Percentiles rank a stretch among this genome's conserved stretches.
Evolutionary conservation across 139 green algal genomes (phyloP).

Genomic region (Pseudopediastrum boryanum): DNA sequence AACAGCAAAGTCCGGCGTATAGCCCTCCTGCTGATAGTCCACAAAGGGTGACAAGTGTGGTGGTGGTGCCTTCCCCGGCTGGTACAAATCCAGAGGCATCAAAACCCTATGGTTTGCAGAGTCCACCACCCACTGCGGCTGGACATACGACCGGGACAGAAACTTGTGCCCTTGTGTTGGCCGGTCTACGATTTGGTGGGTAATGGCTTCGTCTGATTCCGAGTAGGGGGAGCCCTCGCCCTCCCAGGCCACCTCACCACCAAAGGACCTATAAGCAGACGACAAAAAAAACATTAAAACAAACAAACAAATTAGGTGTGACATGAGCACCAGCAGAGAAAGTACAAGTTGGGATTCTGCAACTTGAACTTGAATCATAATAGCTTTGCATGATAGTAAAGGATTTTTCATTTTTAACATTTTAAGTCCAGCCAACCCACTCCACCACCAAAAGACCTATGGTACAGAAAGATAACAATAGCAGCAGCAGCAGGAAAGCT

Average conservation of each 20-base stretch:
- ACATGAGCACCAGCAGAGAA: no score
- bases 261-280: slow-evolving; percentile 81
- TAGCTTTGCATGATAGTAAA: no score
- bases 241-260: slow-evolving; percentile 88
- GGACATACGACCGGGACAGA: slow-evolving; percentile 89
- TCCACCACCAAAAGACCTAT: no score
- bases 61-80: slow-evolving; percentile 77
- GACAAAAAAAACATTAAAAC: no score
- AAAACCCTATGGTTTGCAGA: slow-evolving; percentile 86
- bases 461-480: no score
- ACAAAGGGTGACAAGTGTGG: slow-evolving; percentile 99
- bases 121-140: slow-evolving; percentile 99
- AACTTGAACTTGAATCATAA: no score
- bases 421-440: no score
- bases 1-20: slow-evolving; percentile 92
- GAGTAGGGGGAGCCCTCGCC: slow-evolving; percentile 85
- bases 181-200: slow-evolving; percentile 89
- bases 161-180: slow-evolving; percentile 74
- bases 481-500: no score
- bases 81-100: slow-evolving; percentile 77
- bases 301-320: no score
- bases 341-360: no score
- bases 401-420: no score
- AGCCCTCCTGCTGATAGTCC: slow-evolving; percentile 89
- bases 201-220: slow-evolving; percentile 83